Conservation (phyloP, 1,284 basidiomycete species). For the Pterulicium gracile region DNA sequence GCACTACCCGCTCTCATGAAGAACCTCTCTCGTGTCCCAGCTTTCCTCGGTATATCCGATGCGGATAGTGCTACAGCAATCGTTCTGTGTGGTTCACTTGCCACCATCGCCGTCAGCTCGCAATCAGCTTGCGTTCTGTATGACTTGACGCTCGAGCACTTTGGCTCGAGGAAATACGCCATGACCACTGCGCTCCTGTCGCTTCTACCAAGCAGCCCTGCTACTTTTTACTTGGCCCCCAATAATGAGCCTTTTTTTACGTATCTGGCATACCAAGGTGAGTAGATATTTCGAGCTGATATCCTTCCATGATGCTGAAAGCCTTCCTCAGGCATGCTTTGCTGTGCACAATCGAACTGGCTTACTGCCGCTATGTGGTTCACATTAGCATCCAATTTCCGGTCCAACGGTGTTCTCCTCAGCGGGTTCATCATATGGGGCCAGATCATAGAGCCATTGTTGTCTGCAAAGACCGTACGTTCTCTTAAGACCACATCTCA, state of each 20-base stretch:
- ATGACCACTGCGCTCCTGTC: constrained; percentile 57
- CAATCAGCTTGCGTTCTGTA: constrained; percentile 52
- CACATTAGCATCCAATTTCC: constrained; percentile 53
- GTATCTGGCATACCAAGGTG: constrained; percentile 65
- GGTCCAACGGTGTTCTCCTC: constrained; percentile 78
- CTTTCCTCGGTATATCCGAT: constrained; percentile 5
- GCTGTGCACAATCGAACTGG: constrained; percentile 39
- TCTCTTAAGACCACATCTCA: constrained; percentile 4
- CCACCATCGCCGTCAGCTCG: constrained; percentile 25
- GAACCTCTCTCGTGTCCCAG: constrained; percentile 17
- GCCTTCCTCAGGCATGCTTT: constrained; percentile 44
- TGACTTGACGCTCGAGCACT: constrained; percentile 42
- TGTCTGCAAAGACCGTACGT: constrained; percentile 25
- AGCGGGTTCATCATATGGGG: constrained; percentile 70
- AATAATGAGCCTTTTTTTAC: constrained; percentile 87
- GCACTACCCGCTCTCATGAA: constrained; percentile 53
- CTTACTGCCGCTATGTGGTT: constrained; percentile 50
- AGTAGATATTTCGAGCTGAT: constrained; percentile 11
- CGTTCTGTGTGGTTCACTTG: constrained; percentile 25
- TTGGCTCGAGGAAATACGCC: constrained; percentile 46
- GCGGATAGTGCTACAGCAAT: constrained; percentile 11
- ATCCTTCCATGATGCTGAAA: constrained; percentile 2
- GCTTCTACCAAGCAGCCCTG: constrained; percentile 73
- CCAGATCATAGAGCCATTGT: constrained; percentile 40
- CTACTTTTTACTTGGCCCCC: constrained; percentile 57